Conservation (phyloP, 768 basidiomycete species). For the Tricholoma bakamatsutake region DNA sequence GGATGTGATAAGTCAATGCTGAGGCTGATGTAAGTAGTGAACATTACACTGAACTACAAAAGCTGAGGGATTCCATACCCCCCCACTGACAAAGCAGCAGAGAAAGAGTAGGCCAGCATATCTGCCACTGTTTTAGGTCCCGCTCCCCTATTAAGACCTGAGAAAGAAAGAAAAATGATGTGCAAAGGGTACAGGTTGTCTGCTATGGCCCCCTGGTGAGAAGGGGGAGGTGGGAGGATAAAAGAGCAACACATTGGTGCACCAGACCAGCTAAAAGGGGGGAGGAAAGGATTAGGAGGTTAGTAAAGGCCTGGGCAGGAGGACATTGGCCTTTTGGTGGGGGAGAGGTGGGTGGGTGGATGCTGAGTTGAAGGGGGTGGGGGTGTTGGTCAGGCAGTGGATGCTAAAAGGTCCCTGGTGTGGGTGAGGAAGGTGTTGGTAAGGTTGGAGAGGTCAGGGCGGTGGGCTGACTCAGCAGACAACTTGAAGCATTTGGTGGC, state of each 20-base stretch:
- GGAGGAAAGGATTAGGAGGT: background rate
- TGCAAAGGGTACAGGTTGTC: background rate
- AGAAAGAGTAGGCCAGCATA: constrained; percentile 1
- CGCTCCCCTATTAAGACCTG: background rate
- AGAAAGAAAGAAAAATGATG: background rate
- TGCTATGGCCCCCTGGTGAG: background rate
- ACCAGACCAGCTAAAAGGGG: background rate
- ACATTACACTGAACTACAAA: background rate
- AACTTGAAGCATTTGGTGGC: constrained; percentile 4
- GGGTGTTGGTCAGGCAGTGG: no score
- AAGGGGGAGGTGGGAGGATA: background rate
- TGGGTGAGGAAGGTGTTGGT: background rate
- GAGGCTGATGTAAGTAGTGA: background rate
- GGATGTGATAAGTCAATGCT: background rate
- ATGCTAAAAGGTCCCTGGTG: no score
- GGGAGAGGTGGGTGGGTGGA: background rate
- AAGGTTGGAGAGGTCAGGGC: background rate
- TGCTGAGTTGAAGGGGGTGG: no score
- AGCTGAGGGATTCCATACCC: background rate
- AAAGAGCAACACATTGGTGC: background rate
- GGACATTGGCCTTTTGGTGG: background rate
- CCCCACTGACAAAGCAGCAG: background rate
- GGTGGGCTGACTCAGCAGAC: background rate
- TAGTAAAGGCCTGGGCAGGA: background rate
- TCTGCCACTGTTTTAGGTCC: constrained; percentile 1